These are phyloP conservation scores for Setomelanomma holmii DNA, from an alignment of 2,329 filamentous ascomycete genomes.

Conservation along the genomic window DNA sequence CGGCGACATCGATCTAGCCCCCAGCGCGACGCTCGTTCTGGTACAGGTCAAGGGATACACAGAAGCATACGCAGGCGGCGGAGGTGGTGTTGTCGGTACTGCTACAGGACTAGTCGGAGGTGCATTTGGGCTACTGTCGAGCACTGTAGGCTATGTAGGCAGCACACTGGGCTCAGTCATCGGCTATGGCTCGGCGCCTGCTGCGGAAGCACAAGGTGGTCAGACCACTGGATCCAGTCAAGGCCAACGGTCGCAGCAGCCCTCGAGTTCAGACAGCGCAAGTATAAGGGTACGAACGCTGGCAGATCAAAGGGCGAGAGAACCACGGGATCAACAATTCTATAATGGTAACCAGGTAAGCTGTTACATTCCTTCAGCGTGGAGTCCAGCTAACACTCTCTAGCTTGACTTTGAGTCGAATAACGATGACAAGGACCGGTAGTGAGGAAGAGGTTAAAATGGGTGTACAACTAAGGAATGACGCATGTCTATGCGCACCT, in stretches of 20 bases:
- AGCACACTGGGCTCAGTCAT: slow-evolving; percentile 41
- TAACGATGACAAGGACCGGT: slow-evolving; percentile 12
- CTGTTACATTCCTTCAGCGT: slow-evolving; percentile 14
- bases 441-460: too few species aligned
- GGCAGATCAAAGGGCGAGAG: slow-evolving; percentile 58
- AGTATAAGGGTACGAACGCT: slow-evolving; percentile 52
- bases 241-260: slow-evolving; percentile 11
- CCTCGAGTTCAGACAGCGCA: slow-evolving; percentile 20
- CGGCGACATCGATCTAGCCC: slow-evolving; percentile 73
- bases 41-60: slow-evolving; percentile 71
- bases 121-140: slow-evolving; percentile 43
- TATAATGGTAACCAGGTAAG: slow-evolving; percentile 92
- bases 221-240: slow-evolving; percentile 17
- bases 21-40: slow-evolving; percentile 83
- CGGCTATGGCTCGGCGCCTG: slow-evolving; percentile 26
- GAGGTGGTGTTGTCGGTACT: slow-evolving; percentile 36
- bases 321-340: slow-evolving; percentile 70
- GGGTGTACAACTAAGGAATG: too few species aligned
- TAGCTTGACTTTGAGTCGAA: slow-evolving; percentile 14
- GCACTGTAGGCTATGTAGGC: slow-evolving; percentile 42
- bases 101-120: slow-evolving; percentile 43
- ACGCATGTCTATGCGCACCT: too few species aligned
- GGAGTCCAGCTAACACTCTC: not conserved
- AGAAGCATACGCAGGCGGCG: slow-evolving; percentile 61
- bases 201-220: slow-evolving; percentile 11